Base-by-base conservation (phyloP, 2,329 filamentous ascomycete genomes). In the Diplodia sapinea region DNA sequence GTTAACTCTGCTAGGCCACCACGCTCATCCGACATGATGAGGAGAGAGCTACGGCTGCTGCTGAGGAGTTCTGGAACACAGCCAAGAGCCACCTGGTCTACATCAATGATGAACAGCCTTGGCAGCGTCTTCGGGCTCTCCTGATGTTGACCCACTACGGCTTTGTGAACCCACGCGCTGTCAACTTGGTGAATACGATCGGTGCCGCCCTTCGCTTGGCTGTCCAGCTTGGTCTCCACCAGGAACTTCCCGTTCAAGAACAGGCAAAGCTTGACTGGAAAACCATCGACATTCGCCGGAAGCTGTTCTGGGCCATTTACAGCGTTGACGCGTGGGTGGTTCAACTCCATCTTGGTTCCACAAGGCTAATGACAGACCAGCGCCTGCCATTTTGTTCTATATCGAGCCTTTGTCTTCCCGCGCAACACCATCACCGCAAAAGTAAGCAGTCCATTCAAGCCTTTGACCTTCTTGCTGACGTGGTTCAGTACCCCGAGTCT, bases 51-150 rank as follows among this genome's bases (percentile, higher is more conserved):
- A 67, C 65, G 15, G 55, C 65, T 17, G 55, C 65, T 11, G 65
- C 65, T 4, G 49, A 52, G 23, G 65, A 67, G 33, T 67, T 67
- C 50, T 67, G 65, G 65, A 67, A 67, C 33, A 67, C 65, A 2
- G 65, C 65, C 47, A 67, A 62, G 31, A 31, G 49, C 15, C 55
- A 67, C 17, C 56, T 67, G 2, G 55, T 26, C n/a, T 55, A 67
- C 36, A 54, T 67, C 36, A 52, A 31, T 9, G 55, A 67, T 23
- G 56, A 61, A 9, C 55, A 59, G 26, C 55, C 65, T 11, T 61
- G 55, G 33, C 55, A 67, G 15, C 65, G 56, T 1, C 56, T 67
- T 4, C 65, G 56, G 1, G 56, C 56, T 13, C 65, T 67, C 3
- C 65, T 67, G n/a, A 17, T 67, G 20, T 1, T 67, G 12, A 67